Evolutionary conservation across 805 yeast genomes (phyloP), one percentile per base, ranked within the genome.

Genomic region (Candida adriatica): DNA sequence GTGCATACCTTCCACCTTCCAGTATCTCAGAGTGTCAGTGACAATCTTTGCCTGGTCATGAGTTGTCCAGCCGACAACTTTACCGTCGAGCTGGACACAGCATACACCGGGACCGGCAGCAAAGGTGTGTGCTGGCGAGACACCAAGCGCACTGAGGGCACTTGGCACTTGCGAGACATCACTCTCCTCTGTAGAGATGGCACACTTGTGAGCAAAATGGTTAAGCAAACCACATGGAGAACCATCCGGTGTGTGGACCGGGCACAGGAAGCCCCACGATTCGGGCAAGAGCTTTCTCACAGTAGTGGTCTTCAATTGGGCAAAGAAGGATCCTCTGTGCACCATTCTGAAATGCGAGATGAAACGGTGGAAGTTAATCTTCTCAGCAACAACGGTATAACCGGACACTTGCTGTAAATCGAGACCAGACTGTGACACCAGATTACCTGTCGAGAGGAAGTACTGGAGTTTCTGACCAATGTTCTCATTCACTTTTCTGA

Each of bases 201-300:
- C 69, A 70, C 98, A 92, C 60, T 85, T 87, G 63, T 92, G 96
- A 8, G 97, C 81, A 64, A 92, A 78, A 70, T 92, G 98, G 62
- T 92, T 92, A 52, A 92, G 67, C 57, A 92, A 69, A 66, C 98
- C 98, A 77, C 98, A 92, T 14, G 98, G 98, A 31, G 97, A 83
- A 49, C 98, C 98, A 80, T 92, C 98, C 6, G 98, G 98, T 10
- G 98, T 92, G 60, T 92, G 98, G 16, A 92, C 98, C 9, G 98
- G 98, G 64, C 98, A 92, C 48, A 92, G 63, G 73, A 92, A 92
- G 4, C 98, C 98, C 98, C 98, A 92, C 1, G 96, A 84, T 59
- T 92, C 98, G 1, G 98, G 98, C 37, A 92, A 70, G 49, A 92
- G 67, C 59, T 92, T 92, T 67, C 98, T 78, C 29, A 92, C 98